phyloP scores from a whole-genome alignment of 257 asterid species.

The Vinca minor region DNA sequence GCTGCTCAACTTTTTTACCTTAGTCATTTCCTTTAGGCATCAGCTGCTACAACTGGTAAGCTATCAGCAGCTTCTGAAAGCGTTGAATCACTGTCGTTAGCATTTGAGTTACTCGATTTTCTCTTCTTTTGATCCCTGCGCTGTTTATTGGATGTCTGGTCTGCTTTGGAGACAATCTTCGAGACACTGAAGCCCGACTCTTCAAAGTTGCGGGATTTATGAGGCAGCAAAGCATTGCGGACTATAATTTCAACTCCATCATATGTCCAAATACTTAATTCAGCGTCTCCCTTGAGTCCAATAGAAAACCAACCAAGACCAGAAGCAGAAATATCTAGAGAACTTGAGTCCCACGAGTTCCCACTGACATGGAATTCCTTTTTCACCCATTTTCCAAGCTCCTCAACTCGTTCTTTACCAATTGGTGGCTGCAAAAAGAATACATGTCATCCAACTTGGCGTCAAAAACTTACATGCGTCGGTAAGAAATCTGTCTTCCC shows the following conservation, averaged over 20 bases:
- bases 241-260: slow-evolving; percentile 58
- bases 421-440: slow-evolving; percentile 65
- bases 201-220: slow-evolving; percentile 52
- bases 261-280: slow-evolving; percentile 63
- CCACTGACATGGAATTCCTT: slow-evolving; percentile 54
- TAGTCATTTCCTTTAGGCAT: no score
- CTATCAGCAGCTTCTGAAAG: slow-evolving; percentile 9
- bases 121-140: slow-evolving; percentile 30
- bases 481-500: not conserved
- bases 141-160: slow-evolving; percentile 40
- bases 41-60: no score
- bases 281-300: slow-evolving; percentile 74
- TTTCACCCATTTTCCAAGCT: slow-evolving; percentile 74
- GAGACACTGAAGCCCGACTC: slow-evolving; percentile 78
- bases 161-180: slow-evolving; percentile 66
- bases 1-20: no score
- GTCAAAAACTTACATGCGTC: not conserved
- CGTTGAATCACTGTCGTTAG: slow-evolving; percentile 8
- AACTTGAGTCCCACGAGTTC: slow-evolving; percentile 61
- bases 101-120: slow-evolving; percentile 15
- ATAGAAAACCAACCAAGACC: slow-evolving; percentile 92
- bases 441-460: not conserved
- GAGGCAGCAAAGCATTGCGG: slow-evolving; percentile 67
- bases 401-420: slow-evolving; percentile 50
- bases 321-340: slow-evolving; percentile 57